Evolutionary conservation across 139 green algal species (phyloP).

Genomic region (Chlamydomonas applanata): DNA sequence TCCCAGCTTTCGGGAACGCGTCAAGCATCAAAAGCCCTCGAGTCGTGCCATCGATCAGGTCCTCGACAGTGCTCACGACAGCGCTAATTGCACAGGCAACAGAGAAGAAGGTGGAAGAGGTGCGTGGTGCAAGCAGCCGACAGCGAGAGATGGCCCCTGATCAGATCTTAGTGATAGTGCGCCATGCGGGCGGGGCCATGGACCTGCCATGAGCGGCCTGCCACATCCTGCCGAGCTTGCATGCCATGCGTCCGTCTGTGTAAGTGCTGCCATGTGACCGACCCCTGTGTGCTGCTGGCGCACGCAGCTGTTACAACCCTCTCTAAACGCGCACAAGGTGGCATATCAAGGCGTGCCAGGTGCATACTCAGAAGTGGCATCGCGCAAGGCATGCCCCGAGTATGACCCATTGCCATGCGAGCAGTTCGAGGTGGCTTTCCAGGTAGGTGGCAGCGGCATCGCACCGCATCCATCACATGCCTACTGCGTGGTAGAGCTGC

Average conservation of each 20-base stretch:
- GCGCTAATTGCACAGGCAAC: constrained; percentile 38
- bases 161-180: no score
- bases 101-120: constrained; percentile 39
- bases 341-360: constrained; percentile 91
- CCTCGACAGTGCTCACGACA: constrained; percentile 21
- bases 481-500: no score
- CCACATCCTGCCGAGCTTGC: no score
- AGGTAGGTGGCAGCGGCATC: constrained; percentile 67
- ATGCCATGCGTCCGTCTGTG: no score
- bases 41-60: no score
- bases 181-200: no score
- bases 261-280: neutral
- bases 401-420: constrained; percentile 85
- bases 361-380: constrained; percentile 93
- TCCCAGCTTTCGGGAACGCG: no score
- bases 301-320: neutral
- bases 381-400: constrained; percentile 75
- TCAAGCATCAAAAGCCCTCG: no score
- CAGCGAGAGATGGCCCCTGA: no score
- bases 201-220: no score
- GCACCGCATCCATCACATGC: no score
- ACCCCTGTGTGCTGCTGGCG: neutral
- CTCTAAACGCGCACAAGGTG: constrained; percentile 26
- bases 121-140: neutral
- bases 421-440: constrained; percentile 95